These are phyloP conservation scores for Nakaseomyces sp. DNA, from an alignment of 1,139 yeast genomes.

Conservation along the genomic window DNA sequence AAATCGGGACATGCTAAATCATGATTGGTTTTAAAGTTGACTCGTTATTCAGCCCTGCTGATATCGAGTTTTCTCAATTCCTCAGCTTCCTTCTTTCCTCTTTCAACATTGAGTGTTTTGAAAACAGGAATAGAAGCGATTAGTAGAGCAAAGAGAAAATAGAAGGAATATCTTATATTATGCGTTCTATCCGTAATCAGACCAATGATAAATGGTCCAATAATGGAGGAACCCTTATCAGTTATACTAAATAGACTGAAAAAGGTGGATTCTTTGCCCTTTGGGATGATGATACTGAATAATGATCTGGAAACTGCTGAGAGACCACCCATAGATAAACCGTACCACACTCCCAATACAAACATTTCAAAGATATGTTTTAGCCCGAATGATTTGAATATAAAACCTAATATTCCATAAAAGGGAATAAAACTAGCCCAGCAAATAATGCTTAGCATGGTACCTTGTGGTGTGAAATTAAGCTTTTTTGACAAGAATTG, in stretches of 20 bases:
- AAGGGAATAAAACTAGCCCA: slow-evolving; percentile 57
- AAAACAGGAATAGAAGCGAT: slow-evolving; percentile 46
- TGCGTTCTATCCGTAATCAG: slow-evolving; percentile 58
- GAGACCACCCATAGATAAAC: slow-evolving; percentile 58
- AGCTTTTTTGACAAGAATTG: slow-evolving; percentile 37
- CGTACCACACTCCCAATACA: slow-evolving; percentile 59
- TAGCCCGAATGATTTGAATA: slow-evolving; percentile 42
- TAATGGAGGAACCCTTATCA: slow-evolving; percentile 62
- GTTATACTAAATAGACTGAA: slow-evolving; percentile 64
- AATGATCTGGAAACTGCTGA: slow-evolving; percentile 56
- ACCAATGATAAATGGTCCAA: slow-evolving; percentile 62
- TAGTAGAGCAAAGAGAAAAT: slow-evolving; percentile 45
- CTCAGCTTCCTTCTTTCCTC: slow-evolving; percentile 46
- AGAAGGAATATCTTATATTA: slow-evolving; percentile 59
- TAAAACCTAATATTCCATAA: slow-evolving; percentile 57
- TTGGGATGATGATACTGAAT: slow-evolving; percentile 56
- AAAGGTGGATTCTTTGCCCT: slow-evolving; percentile 60
- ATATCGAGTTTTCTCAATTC: slow-evolving; percentile 23
- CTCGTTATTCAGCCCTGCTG: background rate
- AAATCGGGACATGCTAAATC: too few relatives aligned
- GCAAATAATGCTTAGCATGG: slow-evolving; percentile 43
- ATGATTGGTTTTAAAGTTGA: too few relatives aligned
- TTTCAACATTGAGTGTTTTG: slow-evolving; percentile 41
- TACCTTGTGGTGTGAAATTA: slow-evolving; percentile 37
- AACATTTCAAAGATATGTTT: slow-evolving; percentile 58